Conservation (phyloP, 495 filamentous ascomycete genomes). For the Aspergillus egyptiacus region DNA sequence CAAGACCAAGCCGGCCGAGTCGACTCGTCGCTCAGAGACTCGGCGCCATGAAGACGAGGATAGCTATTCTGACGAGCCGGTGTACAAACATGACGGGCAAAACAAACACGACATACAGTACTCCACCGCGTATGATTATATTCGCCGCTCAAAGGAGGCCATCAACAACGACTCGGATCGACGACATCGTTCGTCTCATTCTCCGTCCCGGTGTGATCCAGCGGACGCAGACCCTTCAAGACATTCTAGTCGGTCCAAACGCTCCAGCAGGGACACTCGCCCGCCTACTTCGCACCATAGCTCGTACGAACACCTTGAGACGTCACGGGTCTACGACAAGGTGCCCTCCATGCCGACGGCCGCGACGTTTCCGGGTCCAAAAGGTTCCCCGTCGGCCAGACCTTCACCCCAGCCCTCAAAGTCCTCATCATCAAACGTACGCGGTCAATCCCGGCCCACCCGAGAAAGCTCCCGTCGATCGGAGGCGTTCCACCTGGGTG, state of each 20-base stretch:
- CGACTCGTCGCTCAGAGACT: slow-evolving; percentile 18
- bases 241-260: slow-evolving; percentile 28
- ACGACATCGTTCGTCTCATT: slow-evolving; percentile 26
- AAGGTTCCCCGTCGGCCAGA: slow-evolving; percentile 20
- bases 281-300: slow-evolving; percentile 29
- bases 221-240: slow-evolving; percentile 33
- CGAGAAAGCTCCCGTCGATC: slow-evolving; percentile 23
- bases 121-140: slow-evolving; percentile 32
- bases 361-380: slow-evolving; percentile 23
- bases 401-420: slow-evolving; percentile 26
- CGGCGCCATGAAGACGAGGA: slow-evolving; percentile 23
- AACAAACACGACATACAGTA: slow-evolving; percentile 23
- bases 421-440: slow-evolving; percentile 29
- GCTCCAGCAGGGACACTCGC: slow-evolving; percentile 21
- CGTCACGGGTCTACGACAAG: slow-evolving; percentile 24
- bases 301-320: slow-evolving; percentile 33
- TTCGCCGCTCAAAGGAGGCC: slow-evolving; percentile 28
- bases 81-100: slow-evolving; percentile 27
- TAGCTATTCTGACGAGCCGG: slow-evolving; percentile 22
- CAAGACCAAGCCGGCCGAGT: slow-evolving; percentile 13
- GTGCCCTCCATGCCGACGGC: slow-evolving; percentile 27
- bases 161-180: slow-evolving; percentile 21
- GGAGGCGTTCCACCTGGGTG: slow-evolving; percentile 23
- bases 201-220: slow-evolving; percentile 32
- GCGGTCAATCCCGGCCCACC: slow-evolving; percentile 23